Conservation (phyloP, 192 early-diverging fungal species). For the Entomortierella parvispora region DNA sequence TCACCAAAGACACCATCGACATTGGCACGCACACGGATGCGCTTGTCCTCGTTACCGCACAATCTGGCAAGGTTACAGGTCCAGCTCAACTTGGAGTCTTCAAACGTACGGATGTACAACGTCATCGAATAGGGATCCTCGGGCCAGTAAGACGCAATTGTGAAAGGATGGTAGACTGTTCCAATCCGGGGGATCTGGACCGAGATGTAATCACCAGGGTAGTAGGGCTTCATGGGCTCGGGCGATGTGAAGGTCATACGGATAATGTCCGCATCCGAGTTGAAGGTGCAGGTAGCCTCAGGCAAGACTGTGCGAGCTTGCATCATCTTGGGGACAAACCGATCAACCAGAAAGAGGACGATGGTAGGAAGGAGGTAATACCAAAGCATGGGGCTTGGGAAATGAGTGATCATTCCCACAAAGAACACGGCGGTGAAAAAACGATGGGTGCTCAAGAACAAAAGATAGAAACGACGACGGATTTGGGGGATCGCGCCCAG, state of each 20-base stretch:
- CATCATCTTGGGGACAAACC: conserved; percentile 51
- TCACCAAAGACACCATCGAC: conserved; percentile 50
- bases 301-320: conserved; percentile 33
- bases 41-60: conserved; percentile 47
- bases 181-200: conserved; percentile 41
- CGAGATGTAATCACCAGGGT: conserved; percentile 45
- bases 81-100: conserved; percentile 36
- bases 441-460: conserved; percentile 46
- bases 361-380: conserved; percentile 47
- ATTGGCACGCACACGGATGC: conserved; percentile 37
- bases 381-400: conserved; percentile 43
- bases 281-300: conserved; percentile 42
- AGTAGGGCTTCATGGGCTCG: conserved; percentile 53
- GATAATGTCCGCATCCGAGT: conserved; percentile 43
- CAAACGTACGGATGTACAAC: conserved; percentile 44
- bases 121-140: conserved; percentile 49
- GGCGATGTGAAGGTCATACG: conserved; percentile 39
- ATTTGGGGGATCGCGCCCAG: conserved; percentile 35
- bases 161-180: conserved; percentile 47
- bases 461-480: conserved; percentile 44
- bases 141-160: conserved; percentile 51
- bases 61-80: conserved; percentile 26
- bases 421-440: conserved; percentile 47
- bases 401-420: conserved; percentile 41
- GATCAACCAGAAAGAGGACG: conserved; percentile 45